Base-by-base conservation (phyloP, 495 filamentous ascomycete genomes). In the Penicillium subrubescens region DNA sequence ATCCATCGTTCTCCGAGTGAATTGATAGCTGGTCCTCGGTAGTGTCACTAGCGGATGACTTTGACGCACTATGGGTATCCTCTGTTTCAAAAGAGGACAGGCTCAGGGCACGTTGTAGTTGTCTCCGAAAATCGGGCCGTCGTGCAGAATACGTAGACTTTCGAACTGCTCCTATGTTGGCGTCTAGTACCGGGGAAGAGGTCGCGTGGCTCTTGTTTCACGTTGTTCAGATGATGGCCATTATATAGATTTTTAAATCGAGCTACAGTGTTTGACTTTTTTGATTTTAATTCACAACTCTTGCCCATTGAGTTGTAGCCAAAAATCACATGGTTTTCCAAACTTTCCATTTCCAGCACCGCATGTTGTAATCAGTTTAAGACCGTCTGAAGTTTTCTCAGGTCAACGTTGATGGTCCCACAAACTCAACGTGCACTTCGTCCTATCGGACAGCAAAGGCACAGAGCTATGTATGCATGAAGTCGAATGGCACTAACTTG, bases 201-300 rank as follows among this genome's bases (percentile, higher is more conserved):
- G 46, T 51, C 46, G 19, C 19, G 46, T 51, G 46, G 46, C 46
- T 51, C 46, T 51, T 51, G 12, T 41, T 41, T 41, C 37, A 41
- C 37, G 37, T 41, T 41, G 37, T 41, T 41, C 15, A 41, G 37
- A 41, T 41, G 37, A 41, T 12, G 37, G 46, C 46, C 14, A 51
- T 51, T 51, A 51, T 51, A 29, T 51, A 51, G 46, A 51, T 51
- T 51, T 12, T 51, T 51, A 51, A 51, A 51, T 51, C 46, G 46
- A 51, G 19, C 46, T 51, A 51, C 46, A 21, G 46, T 51, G 27
- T 25, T 51, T 51, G 14, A 15, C 17, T 48, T 48, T 48, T 48
- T 48, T 48, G 43, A 7, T 48, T 48, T 48, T 48, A 48, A 48
- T 48, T n/a, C 43, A 48, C 43, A 23, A 23, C 21, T 48, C 43